These are phyloP conservation scores for Tetrapisispora iriomotensis DNA, from an alignment of 805 yeast species.

Conservation along the genomic window DNA sequence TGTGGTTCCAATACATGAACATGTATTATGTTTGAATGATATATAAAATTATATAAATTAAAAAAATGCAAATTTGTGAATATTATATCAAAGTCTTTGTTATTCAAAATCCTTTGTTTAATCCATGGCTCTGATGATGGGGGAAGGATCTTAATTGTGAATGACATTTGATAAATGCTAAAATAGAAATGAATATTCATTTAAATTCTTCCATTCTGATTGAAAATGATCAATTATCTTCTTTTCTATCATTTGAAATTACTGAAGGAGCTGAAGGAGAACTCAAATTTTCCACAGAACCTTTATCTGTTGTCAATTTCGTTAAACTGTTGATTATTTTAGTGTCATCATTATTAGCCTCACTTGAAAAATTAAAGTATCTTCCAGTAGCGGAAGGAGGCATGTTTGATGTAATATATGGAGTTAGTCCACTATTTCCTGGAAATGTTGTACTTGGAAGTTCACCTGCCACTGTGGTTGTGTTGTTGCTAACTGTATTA, in stretches of 20 bases:
- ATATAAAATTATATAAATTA: too few species aligned
- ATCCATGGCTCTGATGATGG: not conserved
- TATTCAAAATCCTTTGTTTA: too few species aligned
- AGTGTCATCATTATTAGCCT: conserved; percentile 4
- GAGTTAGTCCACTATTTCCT: conserved; percentile 25
- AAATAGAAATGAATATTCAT: too few species aligned
- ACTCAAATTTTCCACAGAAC: not conserved
- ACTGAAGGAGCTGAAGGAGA: not conserved
- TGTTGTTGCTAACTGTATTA: not conserved
- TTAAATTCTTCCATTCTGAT: too few species aligned
- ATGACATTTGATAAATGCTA: too few species aligned
- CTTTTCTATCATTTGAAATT: not conserved
- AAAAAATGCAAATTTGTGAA: too few species aligned
- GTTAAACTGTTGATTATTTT: not conserved
- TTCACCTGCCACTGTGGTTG: conserved; percentile 3
- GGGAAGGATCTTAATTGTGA: not conserved
- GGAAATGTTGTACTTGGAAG: conserved; percentile 7
- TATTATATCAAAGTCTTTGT: too few species aligned
- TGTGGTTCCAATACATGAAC: too few species aligned
- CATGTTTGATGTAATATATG: conserved; percentile 23
- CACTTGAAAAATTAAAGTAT: conserved; percentile 24
- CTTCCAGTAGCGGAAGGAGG: conserved; percentile 18
- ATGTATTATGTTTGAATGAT: too few species aligned
- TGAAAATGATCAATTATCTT: too few species aligned
- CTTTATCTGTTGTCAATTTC: not conserved